Conservation (phyloP, 768 basidiomycete genomes). For the Lanmaoa rubissima region DNA sequence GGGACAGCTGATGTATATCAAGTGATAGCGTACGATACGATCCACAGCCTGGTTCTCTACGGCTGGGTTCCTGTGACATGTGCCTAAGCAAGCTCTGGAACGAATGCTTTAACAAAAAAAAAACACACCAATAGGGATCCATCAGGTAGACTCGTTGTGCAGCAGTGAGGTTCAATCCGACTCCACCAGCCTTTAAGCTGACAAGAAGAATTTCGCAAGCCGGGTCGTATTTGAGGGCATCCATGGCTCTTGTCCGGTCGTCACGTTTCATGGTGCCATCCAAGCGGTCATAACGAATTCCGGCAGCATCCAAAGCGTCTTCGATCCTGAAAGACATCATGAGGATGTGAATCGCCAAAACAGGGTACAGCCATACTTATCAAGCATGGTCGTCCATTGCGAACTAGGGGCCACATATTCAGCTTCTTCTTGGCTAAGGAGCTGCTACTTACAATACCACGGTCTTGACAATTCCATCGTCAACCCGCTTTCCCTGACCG, state of each 20-base stretch:
- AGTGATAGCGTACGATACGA: conserved; percentile 70
- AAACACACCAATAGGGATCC: conserved; percentile 87
- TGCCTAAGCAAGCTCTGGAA: neutral
- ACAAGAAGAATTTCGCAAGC: conserved; percentile 92
- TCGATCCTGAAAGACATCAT: conserved; percentile 58
- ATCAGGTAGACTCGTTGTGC: conserved; percentile 93
- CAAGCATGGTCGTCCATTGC: conserved; percentile 93
- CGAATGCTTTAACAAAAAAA: neutral
- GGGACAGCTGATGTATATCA: neutral
- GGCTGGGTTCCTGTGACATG: conserved; percentile 76
- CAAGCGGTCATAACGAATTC: conserved; percentile 86
- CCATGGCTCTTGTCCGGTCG: conserved; percentile 89
- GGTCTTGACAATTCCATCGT: conserved; percentile 78
- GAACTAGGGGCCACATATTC: conserved; percentile 49
- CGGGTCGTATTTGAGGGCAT: conserved; percentile 86
- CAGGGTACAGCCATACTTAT: conserved; percentile 53
- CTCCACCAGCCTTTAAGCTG: conserved; percentile 95
- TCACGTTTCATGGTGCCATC: conserved; percentile 99
- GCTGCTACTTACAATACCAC: conserved; percentile 82
- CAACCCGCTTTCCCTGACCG: conserved; percentile 63
- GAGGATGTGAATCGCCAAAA: conserved; percentile 1
- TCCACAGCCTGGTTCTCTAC: conserved; percentile 98
- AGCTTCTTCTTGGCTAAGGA: conserved; percentile 16
- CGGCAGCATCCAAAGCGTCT: conserved; percentile 78
- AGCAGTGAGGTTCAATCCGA: conserved; percentile 93